A percentile compares a stretch with the other conserved stretches of the same genome.
Conservation (phyloP, 1,284 basidiomycete genomes). For the Ustilago vetiveriae region DNA sequence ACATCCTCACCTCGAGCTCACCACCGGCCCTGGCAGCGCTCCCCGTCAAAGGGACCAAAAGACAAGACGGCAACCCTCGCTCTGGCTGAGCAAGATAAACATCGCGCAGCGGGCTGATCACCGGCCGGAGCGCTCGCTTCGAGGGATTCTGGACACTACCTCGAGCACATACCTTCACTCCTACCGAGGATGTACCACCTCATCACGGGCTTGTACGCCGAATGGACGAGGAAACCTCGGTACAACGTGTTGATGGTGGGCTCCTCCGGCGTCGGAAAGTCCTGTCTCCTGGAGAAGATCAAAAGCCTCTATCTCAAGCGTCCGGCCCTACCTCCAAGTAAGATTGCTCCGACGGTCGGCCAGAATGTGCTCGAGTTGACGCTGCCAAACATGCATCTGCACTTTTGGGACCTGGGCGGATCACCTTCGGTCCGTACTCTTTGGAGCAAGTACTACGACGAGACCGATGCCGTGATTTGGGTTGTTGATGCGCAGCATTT, state of each 20-base stretch:
- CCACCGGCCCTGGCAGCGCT: background rate
- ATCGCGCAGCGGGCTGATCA: no score
- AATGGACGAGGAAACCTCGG: conserved; percentile 46
- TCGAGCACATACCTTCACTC: background rate
- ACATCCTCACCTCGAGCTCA: no score
- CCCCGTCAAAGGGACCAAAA: no score
- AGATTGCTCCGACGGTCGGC: conserved; percentile 52
- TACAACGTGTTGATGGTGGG: conserved; percentile 55
- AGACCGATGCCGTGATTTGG: conserved; percentile 50
- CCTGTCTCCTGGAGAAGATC: conserved; percentile 51
- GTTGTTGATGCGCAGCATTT: conserved; percentile 48
- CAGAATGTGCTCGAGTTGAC: conserved; percentile 55
- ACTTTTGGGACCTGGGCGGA: conserved; percentile 59
- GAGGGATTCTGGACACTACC: background rate
- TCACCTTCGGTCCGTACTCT: conserved; percentile 47
- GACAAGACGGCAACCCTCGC: no score
- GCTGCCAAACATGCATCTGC: conserved; percentile 33
- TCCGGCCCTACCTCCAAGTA: conserved; percentile 32
- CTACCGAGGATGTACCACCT: conserved; percentile 37
- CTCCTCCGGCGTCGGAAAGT: conserved; percentile 50
- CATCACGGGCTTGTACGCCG: conserved; percentile 38
- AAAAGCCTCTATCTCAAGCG: conserved; percentile 39
- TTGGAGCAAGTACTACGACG: conserved; percentile 54
- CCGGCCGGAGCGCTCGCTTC: no score
- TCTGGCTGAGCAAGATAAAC: no score